These are phyloP conservation scores for Pyrenophora graminea DNA, from an alignment of 2,329 filamentous ascomycete species.

Conservation along the genomic window DNA sequence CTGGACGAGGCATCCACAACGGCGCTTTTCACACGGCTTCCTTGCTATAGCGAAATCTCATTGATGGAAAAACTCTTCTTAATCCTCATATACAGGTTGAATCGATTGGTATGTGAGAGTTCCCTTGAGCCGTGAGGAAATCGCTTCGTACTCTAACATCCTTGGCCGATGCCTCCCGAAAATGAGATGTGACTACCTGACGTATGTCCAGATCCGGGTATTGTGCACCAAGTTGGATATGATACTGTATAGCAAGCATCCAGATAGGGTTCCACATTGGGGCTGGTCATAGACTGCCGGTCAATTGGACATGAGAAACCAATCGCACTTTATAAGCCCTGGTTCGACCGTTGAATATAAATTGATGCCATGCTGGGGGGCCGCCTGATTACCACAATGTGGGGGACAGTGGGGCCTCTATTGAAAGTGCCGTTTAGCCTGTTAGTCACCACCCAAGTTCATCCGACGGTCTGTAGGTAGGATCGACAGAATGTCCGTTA, in stretches of 20 bases:
- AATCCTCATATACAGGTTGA: neutral
- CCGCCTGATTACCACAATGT: constrained; percentile 27
- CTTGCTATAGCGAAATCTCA: neutral
- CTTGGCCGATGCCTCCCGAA: constrained; percentile 19
- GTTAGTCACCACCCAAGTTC: constrained; percentile 23
- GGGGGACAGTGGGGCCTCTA: constrained; percentile 33
- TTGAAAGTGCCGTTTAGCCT: constrained; percentile 39
- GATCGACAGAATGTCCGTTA: constrained; percentile 10
- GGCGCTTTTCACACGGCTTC: neutral
- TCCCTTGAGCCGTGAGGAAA: constrained; percentile 34
- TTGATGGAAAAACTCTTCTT: constrained; percentile 7
- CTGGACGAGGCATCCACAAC: neutral
- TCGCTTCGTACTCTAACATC: constrained; percentile 19
- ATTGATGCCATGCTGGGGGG: constrained; percentile 24
- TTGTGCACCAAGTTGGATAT: constrained; percentile 10
- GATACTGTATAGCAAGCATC: constrained; percentile 3
- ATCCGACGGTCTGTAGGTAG: constrained; percentile 25
- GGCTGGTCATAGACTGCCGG: neutral
- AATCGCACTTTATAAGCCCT: constrained; percentile 18
- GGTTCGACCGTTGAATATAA: constrained; percentile 10
- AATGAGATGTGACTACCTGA: constrained; percentile 16
- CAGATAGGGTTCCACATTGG: constrained; percentile 2
- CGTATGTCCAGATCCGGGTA: constrained; percentile 10
- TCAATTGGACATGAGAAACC: constrained; percentile 13
- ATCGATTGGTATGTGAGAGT: constrained; percentile 16